Evolutionary conservation across 2,329 filamentous ascomycete species (phyloP), one percentile per base, ranked within the genome.

Genomic region (Trichoderma sp.): DNA sequence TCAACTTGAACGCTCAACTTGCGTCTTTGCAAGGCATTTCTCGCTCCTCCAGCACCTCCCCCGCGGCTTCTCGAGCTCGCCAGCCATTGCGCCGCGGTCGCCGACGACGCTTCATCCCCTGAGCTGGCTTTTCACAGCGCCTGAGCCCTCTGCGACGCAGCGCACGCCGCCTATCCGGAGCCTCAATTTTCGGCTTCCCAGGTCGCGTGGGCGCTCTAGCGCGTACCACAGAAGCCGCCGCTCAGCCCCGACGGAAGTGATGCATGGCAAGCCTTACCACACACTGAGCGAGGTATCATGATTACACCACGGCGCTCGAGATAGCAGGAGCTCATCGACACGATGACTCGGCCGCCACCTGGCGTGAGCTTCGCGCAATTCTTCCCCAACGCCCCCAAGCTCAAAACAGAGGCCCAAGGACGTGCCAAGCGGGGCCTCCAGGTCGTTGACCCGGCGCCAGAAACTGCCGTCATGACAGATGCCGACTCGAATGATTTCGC

Each of bases 351-450:
- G 86, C 89, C 91, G 81, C 87, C 90, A 79, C 86, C 88, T 74
- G 85, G 86, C 82, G 91, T 92, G 85, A 91, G 91, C 84, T 95
- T 94, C 87, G 92, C 92, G 84, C 90, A 94, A 84, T 96, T 94
- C 87, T 95, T 94, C 83, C 92, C 92, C 76, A 90, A 91, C 80
- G 93, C 92, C 79, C 92, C 93, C 76, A 90, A 86, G 81, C 85
- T 87, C 84, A 89, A 84, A 81, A 81, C 82, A 73, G 84, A 83
- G 75, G 82, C 82, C 67, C 81, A 82, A 77, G 77, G 78, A 74
- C 81, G 81, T 75, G 75, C 75, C 74, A 80, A 76, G 67, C 75
- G 76, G 69, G 75, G 73, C 72, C 70, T 75, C 36, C 73, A 76
- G 64, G 74, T 71, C 61, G 63, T 73, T 68, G 76, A 76, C 23